Evolutionary conservation across 1,139 yeast genomes (phyloP).

Genomic region (Suhomyces choctaworum): DNA sequence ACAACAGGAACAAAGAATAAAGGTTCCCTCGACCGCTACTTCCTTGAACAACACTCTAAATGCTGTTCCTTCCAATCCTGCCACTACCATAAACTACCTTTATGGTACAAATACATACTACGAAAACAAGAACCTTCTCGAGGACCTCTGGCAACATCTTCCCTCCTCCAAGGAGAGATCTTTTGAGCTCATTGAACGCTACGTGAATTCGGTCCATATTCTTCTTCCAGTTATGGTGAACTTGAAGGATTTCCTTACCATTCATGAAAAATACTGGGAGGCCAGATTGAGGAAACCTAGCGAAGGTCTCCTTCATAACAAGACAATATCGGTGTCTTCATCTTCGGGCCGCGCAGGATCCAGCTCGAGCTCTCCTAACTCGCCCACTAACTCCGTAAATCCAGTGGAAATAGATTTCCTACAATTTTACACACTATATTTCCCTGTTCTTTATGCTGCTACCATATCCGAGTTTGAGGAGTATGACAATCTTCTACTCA

Average conservation of each 20-base stretch:
- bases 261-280: constrained; percentile 55
- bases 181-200: constrained; percentile 48
- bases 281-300: constrained; percentile 14
- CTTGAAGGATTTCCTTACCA: constrained; percentile 42
- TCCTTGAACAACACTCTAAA: constrained; percentile 28
- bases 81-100: constrained; percentile 41
- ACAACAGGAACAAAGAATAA: background rate
- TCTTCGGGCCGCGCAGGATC: constrained; percentile 1
- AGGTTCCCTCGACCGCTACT: background rate
- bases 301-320: background rate
- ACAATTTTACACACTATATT: constrained; percentile 49
- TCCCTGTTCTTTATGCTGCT: constrained; percentile 55
- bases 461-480: constrained; percentile 58
- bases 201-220: constrained; percentile 53
- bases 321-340: background rate
- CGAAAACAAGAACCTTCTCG: constrained; percentile 38
- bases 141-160: constrained; percentile 34
- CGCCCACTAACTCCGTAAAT: constrained; percentile 3
- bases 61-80: constrained; percentile 38
- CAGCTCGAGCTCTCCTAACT: constrained; percentile 4
- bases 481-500: constrained; percentile 46
- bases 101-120: constrained; percentile 48
- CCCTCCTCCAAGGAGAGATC: constrained; percentile 48
- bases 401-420: constrained; percentile 32
- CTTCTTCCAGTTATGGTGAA: constrained; percentile 51